Evolutionary conservation across 192 early-diverging fungal species (phyloP), one percentile per base, ranked within the genome.

Genomic region (Dissophora ornata): DNA sequence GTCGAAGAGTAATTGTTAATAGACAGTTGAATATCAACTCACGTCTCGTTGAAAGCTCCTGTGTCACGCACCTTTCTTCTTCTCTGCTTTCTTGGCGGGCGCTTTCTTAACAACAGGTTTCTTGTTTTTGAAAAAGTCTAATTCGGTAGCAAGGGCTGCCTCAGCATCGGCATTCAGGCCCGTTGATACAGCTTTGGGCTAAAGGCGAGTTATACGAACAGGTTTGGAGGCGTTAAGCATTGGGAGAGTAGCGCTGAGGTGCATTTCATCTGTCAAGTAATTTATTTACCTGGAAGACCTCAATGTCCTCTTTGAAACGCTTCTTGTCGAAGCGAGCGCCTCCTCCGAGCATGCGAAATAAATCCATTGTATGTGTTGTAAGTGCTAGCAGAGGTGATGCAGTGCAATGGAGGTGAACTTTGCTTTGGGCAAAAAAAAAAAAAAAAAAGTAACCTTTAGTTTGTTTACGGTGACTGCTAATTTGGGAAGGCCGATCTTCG

Each of bases 321-420:
- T 83, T 84, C 62, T 90, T 92, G 83, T 98, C 89, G 58, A 98
- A 98, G 66, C 85, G 91, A 10, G 96, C 92, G 10, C 97, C 97
- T 16, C 89, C 84, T 30, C 94, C 93, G 18, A 98, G 84, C 41
- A 94, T 81, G 52, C 90, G 86, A 86, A 98, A 96, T 62, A 98
- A 80, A 83, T 97, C 94, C 73, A 77, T 77, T 57, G 12, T 67
- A 52, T 44, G 15, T 44, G 22, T 40, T 15, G 40, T 32, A 25
- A 57, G 32, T 33, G 50, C 15, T 50, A 30, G 40, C 6, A 3
- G 46, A 24, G 29, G 49, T 42, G 49, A 30, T 42, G 34, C 16
- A 52, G 61, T 19, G 33, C 16, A 22, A n/a, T 22, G 21, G 26
- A 22, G 15, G n/a, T 13, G 10, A 45, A n/a, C n/a, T n/a, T 3